These are phyloP conservation scores for Yamadazyma diospyri DNA, from an alignment of 1,139 yeast genomes.

Conservation along the genomic window DNA sequence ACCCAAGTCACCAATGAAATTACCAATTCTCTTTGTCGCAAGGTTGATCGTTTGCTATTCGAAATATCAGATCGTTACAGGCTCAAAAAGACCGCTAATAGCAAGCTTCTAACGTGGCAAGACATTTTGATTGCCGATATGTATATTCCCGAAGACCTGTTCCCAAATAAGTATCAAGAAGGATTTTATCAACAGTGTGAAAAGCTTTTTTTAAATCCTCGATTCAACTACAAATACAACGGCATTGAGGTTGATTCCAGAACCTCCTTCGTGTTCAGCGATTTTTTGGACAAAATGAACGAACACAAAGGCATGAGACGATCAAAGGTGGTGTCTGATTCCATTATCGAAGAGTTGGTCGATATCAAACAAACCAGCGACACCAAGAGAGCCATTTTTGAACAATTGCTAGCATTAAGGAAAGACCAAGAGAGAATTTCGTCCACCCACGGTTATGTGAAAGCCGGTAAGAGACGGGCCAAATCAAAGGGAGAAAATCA, in stretches of 20 bases:
- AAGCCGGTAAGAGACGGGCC: not conserved
- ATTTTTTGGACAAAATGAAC: constrained; percentile 4
- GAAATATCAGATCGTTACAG: constrained; percentile 4
- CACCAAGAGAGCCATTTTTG: constrained; percentile 8
- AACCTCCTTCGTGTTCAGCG: constrained; percentile 7
- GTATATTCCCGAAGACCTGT: constrained; percentile 2
- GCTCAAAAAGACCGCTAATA: not conserved
- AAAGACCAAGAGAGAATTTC: constrained; percentile 7
- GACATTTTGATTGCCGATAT: constrained; percentile 13
- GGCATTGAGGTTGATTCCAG: constrained; percentile 7
- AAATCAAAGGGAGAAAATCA: not conserved
- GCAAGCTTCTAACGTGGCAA: constrained; percentile 12
- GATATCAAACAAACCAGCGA: constrained; percentile 3
- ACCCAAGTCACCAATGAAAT: constrained; percentile 17
- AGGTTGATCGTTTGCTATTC: constrained; percentile 15
- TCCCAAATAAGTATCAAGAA: not conserved
- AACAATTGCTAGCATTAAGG: constrained; percentile 2
- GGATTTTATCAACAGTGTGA: constrained; percentile 11
- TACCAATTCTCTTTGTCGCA: constrained; percentile 20
- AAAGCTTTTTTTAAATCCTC: constrained; percentile 10
- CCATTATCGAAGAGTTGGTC: constrained; percentile 1
- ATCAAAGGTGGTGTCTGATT: not conserved
- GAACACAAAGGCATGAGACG: not conserved
- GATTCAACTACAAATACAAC: constrained; percentile 10
- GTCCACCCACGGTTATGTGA: constrained; percentile 10